Evolutionary conservation across 352 stramenopile species (phyloP), one percentile per base, ranked within the genome.

Genomic region (Phytopythium oedochilum): DNA sequence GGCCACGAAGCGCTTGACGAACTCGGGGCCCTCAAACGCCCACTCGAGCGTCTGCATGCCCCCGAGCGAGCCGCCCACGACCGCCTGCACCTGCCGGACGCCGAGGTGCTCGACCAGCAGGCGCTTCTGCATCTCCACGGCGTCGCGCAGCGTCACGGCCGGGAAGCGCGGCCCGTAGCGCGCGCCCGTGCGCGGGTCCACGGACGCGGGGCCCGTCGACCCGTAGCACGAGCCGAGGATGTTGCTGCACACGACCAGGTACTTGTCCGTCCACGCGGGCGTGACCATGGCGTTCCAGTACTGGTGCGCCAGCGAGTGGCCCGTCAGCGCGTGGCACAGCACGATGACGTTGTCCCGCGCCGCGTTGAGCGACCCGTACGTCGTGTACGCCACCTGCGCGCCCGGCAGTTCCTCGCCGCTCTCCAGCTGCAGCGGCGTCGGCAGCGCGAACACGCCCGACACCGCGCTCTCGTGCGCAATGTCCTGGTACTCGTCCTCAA

Each of bases 31-130:
- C 42, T 97, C 68, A 43, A 97, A 96, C 12, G 80, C 91, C 89
- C 96, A 98, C 69, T 99, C 96, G 49, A 99, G 88, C n/a, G 90
- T 83, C 70, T 98, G 94, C 96, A 99, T 99, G 26, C 96, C 96
- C 28, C 96, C 96, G 63, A 98, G 88, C n/a, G 88, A 98, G 18
- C 96, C 96, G 31, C 96, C 96, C 58, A 99, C 89, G 4, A 99
- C 96, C 17, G 75, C 67, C n/a, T 70, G 64, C 38, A 98, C 77
- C 38, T 89, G 86, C 26, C 72, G 70, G 20, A 98, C 86, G 20
- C 83, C 75, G 10, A 99, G 67, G 57, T 88, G 73, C 43, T 98
- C 75, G 51, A 92, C 73, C 11, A 99, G 58, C 25, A 98, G 64
- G 14, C 77, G 46, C n/a, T 96, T 65, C 62, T 98, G 93, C 39